A percentile compares a stretch with the other conserved stretches of the same genome.
phyloP scores from a whole-genome alignment of 2,329 filamentous ascomycete species.

The Paraconiothyrium brasiliense region DNA sequence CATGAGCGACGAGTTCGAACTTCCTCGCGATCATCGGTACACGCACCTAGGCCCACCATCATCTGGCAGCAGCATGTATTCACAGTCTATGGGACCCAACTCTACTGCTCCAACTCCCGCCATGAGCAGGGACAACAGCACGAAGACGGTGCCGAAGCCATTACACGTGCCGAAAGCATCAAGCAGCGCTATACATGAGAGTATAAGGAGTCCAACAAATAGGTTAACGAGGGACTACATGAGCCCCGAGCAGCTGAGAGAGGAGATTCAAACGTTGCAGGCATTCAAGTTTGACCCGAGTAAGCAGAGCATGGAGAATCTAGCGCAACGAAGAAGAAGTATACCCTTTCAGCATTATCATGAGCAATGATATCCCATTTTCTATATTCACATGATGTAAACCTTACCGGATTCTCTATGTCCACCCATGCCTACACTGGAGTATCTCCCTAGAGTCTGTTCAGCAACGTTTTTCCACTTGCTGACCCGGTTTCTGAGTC shows the following conservation, averaged over 20 bases:
- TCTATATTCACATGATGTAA: neutral
- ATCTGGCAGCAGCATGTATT: conserved; percentile 15
- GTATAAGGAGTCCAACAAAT: conserved; percentile 12
- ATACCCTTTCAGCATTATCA: conserved; percentile 16
- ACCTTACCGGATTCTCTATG: neutral
- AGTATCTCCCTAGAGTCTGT: neutral
- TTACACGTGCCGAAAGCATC: conserved; percentile 12
- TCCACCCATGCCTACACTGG: neutral
- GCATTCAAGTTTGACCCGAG: conserved; percentile 18
- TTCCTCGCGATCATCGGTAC: conserved; percentile 6
- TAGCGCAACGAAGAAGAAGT: conserved; percentile 13
- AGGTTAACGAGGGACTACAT: conserved; percentile 10
- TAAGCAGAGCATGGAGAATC: conserved; percentile 13
- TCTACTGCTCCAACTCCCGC: neutral
- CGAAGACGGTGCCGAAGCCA: conserved; percentile 2
- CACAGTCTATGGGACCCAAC: conserved; percentile 4
- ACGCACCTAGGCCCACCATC: conserved; percentile 9
- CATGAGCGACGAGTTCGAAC: conserved; percentile 12
- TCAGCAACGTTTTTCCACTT: neutral
- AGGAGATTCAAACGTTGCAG: conserved; percentile 17
- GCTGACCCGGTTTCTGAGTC: neutral
- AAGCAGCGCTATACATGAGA: conserved; percentile 5
- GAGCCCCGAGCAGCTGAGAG: conserved; percentile 15
- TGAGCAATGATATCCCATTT: conserved; percentile 15
- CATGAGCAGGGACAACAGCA: conserved; percentile 4